Base-by-base conservation (phyloP, 2,329 filamentous ascomycete genomes). In the Colletotrichum horii region DNA sequence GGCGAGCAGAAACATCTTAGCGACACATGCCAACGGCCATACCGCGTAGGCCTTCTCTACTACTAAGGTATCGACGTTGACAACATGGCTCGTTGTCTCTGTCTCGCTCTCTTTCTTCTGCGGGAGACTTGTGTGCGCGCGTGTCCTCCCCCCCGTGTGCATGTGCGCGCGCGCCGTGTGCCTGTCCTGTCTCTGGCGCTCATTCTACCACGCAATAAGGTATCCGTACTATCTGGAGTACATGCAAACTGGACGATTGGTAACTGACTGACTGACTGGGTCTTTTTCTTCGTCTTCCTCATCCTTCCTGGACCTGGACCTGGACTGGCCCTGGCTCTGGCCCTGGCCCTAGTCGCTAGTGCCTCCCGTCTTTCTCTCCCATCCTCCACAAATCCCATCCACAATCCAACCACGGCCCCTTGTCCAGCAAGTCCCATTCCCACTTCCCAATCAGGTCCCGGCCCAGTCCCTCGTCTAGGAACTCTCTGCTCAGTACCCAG, bases 371-470 rank as follows among this genome's bases (percentile, higher is more conserved):
- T 58, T 60, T 61, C 70, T 75, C 38, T 66, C 58, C 66, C 48
- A 55, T 67, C 73, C 34, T 69, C 68, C 73, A 65, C 65, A 64
- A 64, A 66, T 55, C 36, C 62, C 64, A 52, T 70, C 71, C 34
- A 52, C 55, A 19, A 34, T 71, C 71, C 55, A 48, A 30, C 19
- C 36, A 66, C 52, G 32, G 58, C 75, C 68, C 67, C 55, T 26
- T 52, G 68, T 56, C 30, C 22, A 26, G 43, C 68, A 68, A 76
- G 64, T 75, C 72, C 67, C 24, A 58, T 66, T 28, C 32, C 72
- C 73, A 71, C 67, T 32, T 75, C 15, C 72, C 68, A 72, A 75
- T 34, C 69, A 72, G 30, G 72, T 36, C 69, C 71, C 62, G 24
- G 61, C 34, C 38, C 61, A 69, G 66, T 66, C 36, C 43, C 61